Evolutionary conservation across 495 filamentous ascomycete species (phyloP).

Genomic region (Trichoderma virens): DNA sequence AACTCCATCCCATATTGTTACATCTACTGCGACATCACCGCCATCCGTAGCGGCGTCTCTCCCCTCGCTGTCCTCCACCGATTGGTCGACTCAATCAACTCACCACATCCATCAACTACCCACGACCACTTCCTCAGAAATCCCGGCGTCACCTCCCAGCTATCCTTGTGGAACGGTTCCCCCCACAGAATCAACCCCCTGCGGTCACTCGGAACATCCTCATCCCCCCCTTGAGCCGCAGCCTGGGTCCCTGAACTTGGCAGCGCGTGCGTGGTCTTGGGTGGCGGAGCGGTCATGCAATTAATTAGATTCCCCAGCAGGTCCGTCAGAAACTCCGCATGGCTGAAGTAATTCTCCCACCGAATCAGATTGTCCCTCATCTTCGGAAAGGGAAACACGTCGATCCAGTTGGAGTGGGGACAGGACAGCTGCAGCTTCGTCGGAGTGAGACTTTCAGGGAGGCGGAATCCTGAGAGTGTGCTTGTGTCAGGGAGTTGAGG

Average conservation of each 20-base stretch:
- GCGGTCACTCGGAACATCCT: conserved; percentile 19
- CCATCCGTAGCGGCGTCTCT: conserved; percentile 23
- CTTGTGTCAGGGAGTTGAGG: conserved; percentile 17
- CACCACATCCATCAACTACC: conserved; percentile 27
- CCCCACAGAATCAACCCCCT: conserved; percentile 33
- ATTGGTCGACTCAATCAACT: conserved; percentile 34
- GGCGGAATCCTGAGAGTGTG: conserved; percentile 21
- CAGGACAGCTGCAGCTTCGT: conserved; percentile 30
- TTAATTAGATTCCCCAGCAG: neutral
- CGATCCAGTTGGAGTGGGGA: conserved; percentile 34
- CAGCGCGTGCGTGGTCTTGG: neutral
- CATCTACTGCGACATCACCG: neutral
- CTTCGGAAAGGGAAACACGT: conserved; percentile 29
- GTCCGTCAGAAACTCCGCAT: conserved; percentile 1
- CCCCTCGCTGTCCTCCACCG: conserved; percentile 33
- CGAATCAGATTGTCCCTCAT: conserved; percentile 32
- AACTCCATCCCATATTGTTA: neutral
- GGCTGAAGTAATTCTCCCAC: conserved; percentile 12
- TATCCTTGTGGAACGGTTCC: conserved; percentile 31
- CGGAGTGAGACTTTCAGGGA: conserved; percentile 22
- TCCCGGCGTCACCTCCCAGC: conserved; percentile 40
- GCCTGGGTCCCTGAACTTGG: too few species aligned
- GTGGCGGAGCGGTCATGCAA: neutral
- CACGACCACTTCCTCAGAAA: conserved; percentile 40
- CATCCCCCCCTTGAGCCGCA: too few species aligned